Conservation (phyloP, 2,329 filamentous ascomycete species). For the Neopestalotiopsis clavispora region DNA sequence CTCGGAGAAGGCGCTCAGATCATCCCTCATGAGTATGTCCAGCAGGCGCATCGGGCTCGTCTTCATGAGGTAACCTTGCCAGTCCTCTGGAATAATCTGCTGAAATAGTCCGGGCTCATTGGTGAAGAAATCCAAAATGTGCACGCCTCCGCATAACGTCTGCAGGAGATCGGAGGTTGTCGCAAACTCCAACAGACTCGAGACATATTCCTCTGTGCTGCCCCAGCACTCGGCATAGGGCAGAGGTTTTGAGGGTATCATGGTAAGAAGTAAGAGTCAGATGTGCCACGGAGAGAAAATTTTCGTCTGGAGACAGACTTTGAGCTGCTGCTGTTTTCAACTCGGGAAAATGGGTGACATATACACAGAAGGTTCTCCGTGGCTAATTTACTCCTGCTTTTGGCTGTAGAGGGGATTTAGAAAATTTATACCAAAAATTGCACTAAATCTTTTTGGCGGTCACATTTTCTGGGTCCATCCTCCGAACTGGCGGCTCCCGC, state of each 20-base stretch:
- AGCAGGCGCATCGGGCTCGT: slow-evolving; percentile 77
- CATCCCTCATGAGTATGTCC: slow-evolving; percentile 80
- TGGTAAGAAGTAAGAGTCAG: slow-evolving; percentile 28
- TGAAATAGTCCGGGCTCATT: slow-evolving; percentile 82
- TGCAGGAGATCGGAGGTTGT: slow-evolving; percentile 78
- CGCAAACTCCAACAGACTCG: slow-evolving; percentile 77
- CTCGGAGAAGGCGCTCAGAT: slow-evolving; percentile 55
- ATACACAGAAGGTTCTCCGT: not conserved
- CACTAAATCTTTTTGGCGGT: slow-evolving; percentile 7
- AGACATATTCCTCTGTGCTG: slow-evolving; percentile 76
- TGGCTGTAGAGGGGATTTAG: not conserved
- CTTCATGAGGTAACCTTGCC: slow-evolving; percentile 77
- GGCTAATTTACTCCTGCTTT: not conserved
- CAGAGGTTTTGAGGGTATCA: slow-evolving; percentile 60
- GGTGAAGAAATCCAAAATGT: slow-evolving; percentile 96
- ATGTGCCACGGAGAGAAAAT: not conserved
- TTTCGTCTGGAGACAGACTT: not conserved
- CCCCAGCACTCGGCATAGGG: slow-evolving; percentile 74
- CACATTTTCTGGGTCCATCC: not conserved
- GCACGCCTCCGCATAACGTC: slow-evolving; percentile 93
- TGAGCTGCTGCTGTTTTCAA: not conserved
- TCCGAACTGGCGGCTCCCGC: slow-evolving; percentile 2
- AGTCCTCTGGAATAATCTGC: slow-evolving; percentile 75
- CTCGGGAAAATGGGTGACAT: not conserved
- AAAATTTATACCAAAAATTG: not conserved